Evolutionary conservation across 805 yeast genomes (phyloP), one percentile per base, ranked within the genome.

Genomic region (Starmerella kuoi): DNA sequence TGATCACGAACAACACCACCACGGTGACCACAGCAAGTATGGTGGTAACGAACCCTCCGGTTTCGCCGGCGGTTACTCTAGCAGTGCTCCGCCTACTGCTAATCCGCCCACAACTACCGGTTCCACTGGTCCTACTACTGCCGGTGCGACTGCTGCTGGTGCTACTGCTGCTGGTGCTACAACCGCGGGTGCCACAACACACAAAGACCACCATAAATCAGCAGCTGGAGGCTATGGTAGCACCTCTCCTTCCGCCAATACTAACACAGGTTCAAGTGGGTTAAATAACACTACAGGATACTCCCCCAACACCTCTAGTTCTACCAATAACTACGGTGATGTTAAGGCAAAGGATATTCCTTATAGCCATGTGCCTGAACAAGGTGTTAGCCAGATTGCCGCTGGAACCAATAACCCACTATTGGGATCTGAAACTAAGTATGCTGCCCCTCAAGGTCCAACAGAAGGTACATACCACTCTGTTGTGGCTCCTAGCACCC

Each of bases 351-450:
- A 32, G 34, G 30, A 36, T 21, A 34, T 37, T 3, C 17, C 14
- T 23, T 41, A 41, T 37, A 37, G 41, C 41, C 6, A 5, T 15
- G 33, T 40, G 21, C 5, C 30, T 6, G 23, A 22, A 11, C 4
- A 19, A 5, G 35, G 24, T 14, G 39, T 23, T 9, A 23, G 38
- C n/a, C 8, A 20, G 15, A 41, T 41, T 18, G 45, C 45, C 22
- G 31, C 40, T 11, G 41, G 41, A 3, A 24, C n/a, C 17, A 12
- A 9, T 6, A 35, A 35, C 31, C 38, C 38, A 4, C n/a, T 35
- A 18, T 22, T 25, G 11, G 38, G 38, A 5, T 35, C 38, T 22
- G 21, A 35, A 31, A 35, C 38, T 15, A 8, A 11, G 7, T 35
- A 35, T 22, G 20, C 21, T 5, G 31, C 31, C 25, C 37, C 37